Evolutionary conservation across 768 basidiomycete species (phyloP), one percentile per base, ranked within the genome.

Genomic region (Mrakia frigida): DNA sequence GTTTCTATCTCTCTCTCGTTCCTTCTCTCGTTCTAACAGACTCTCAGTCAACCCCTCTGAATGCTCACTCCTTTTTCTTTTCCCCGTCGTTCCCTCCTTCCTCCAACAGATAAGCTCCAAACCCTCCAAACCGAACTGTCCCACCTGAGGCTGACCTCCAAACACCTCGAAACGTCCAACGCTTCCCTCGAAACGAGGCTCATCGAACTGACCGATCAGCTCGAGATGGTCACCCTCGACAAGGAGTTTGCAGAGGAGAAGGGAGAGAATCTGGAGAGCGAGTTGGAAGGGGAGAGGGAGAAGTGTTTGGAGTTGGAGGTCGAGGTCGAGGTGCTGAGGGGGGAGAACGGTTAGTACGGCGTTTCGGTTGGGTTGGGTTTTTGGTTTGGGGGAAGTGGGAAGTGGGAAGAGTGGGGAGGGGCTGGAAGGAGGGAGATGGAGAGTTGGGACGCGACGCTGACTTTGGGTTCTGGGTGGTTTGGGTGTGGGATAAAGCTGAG

Each of bases 201-300:
- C 1, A 84, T 90, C 3, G 96, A 98, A 82, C 82, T 90, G 1
- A 89, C 91, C 72, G 96, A 98, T 76, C 92, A 95, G 81, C 84
- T 98, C 53, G 97, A 99, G 85, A 94, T 98, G 91, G 87, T 89
- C 3, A 92, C 92, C 87, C 84, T 99, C 80, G 97, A 99, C 82
- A 94, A 93, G 84, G 97, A 99, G 82, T 89, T 98, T 53, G 95
- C 96, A 0, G 97, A 98, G 81, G 96, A 98, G 83, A 89, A 89
- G 77, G 90, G 92, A 0, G 96, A 98, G 83, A 81, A 88, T 2
- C 90, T 90, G 0, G 90, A 93, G 81, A 83, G 86, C 0, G 93
- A 94, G 81, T 81, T 94, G 70, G 92, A 92, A 79, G 91, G 90
- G 73, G 81, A 90, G 76, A 91, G 87, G 80, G 96, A 98, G 83